Evolutionary conservation across 2,329 filamentous ascomycete species (phyloP).

Genomic region (Fusarium agapanthi): DNA sequence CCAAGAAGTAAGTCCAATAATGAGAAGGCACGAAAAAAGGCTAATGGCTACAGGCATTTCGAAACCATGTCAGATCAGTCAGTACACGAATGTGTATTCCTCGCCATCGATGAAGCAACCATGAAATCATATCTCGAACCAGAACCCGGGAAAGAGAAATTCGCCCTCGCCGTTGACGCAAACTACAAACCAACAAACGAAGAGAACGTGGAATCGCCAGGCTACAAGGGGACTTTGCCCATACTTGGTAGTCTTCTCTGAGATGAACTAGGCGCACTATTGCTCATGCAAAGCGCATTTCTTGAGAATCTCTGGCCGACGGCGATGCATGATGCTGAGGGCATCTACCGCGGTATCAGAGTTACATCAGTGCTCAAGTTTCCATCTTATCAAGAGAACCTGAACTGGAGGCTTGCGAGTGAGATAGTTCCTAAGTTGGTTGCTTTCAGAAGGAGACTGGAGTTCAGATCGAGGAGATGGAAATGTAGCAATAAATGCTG

Average conservation of each 20-base stretch:
- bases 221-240: constrained; percentile 33
- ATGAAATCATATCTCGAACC: constrained; percentile 40
- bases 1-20: constrained; percentile 24
- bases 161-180: constrained; percentile 32
- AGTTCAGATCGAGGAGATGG: background rate
- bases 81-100: constrained; percentile 2
- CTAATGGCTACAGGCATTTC: constrained; percentile 20
- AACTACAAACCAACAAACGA: background rate
- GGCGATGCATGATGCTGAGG: constrained; percentile 27
- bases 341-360: constrained; percentile 27
- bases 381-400: background rate
- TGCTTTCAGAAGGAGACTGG: fast-evolving
- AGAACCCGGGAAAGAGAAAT: background rate
- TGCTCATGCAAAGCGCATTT: constrained; percentile 41
- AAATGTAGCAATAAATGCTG: too few species aligned
- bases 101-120: constrained; percentile 37
- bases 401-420: constrained; percentile 9
- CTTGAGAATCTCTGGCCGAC: constrained; percentile 36
- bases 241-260: constrained; percentile 38
- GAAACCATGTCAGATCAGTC: background rate
- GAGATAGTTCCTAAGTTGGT: constrained; percentile 3
- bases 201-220: constrained; percentile 5
- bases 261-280: constrained; percentile 41
- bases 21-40: fast-evolving
- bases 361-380: constrained; percentile 8